These are phyloP conservation scores for Fraxinus dipetala DNA, from an alignment of 305 asterid species.

Conservation along the genomic window DNA sequence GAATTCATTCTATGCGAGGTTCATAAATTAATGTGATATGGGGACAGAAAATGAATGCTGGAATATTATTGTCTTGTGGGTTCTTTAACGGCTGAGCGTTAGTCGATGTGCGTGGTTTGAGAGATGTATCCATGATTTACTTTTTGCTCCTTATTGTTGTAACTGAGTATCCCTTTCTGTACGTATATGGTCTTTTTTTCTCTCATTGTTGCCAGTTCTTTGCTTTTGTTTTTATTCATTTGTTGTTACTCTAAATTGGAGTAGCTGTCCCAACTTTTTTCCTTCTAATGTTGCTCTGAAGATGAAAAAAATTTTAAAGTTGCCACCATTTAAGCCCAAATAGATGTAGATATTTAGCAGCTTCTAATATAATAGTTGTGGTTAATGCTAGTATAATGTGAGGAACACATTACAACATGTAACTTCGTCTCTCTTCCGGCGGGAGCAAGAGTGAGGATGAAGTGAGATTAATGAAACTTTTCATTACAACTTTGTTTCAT, in stretches of 20 bases:
- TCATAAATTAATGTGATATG: background rate
- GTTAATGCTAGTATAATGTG: background rate
- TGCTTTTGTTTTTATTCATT: background rate
- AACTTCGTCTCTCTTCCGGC: background rate
- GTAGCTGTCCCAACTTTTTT: background rate
- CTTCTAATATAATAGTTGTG: background rate
- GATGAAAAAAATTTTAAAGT: background rate
- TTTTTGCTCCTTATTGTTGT: background rate
- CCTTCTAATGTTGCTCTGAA: background rate
- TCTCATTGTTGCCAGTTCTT: background rate
- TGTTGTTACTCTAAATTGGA: background rate
- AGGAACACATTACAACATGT: background rate
- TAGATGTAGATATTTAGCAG: background rate
- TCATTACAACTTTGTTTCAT: background rate
- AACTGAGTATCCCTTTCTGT: background rate
- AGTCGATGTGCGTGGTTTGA: background rate
- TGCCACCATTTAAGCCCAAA: background rate
- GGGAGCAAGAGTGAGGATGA: background rate
- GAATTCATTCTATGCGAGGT: background rate
- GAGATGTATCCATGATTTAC: background rate
- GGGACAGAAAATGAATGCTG: background rate
- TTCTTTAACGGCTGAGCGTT: background rate
- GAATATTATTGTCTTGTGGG: background rate
- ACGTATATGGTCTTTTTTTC: background rate
- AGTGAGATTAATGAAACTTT: background rate